Conservation (phyloP, 345 rosid species). For the Leavenworthia alabamica region DNA sequence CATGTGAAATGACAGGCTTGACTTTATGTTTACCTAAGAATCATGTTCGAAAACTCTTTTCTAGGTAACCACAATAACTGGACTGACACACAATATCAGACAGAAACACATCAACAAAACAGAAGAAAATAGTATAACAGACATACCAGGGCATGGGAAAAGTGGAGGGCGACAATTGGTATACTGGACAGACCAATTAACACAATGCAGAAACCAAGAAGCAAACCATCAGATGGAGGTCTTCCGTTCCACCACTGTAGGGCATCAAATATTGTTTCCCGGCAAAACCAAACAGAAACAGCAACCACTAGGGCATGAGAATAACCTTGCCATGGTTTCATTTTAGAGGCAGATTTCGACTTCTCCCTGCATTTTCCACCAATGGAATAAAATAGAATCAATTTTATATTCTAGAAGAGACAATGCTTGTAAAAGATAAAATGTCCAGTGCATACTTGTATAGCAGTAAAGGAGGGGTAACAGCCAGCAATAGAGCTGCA, state of each 20-base stretch:
- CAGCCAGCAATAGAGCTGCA: conserved; percentile 72
- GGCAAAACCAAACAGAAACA: conserved; percentile 86
- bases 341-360: conserved; percentile 70
- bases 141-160: conserved; percentile 86
- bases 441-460: conserved; percentile 56
- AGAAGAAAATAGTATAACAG: not conserved
- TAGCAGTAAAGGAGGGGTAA: conserved; percentile 87
- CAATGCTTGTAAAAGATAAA: not conserved
- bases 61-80: not conserved
- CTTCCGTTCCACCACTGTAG: conserved; percentile 96
- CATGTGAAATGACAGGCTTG: not conserved
- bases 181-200: conserved; percentile 83
- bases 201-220: conserved; percentile 79
- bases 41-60: not conserved
- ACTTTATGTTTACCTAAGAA: not conserved
- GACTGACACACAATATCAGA: not conserved
- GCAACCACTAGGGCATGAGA: conserved; percentile 76
- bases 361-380: conserved; percentile 61
- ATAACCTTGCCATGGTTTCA: conserved; percentile 99
- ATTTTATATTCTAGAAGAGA: not conserved
- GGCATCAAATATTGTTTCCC: conserved; percentile 94
- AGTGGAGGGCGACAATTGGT: conserved; percentile 87
- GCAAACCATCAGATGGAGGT: conserved; percentile 89
- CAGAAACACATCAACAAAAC: too few relatives aligned
- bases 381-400: not conserved